A percentile compares a stretch with the other conserved stretches of the same genome.
These are phyloP conservation scores for Arthrobotrys sinensis DNA, from an alignment of 2,329 filamentous ascomycete species.

Conservation along the genomic window DNA sequence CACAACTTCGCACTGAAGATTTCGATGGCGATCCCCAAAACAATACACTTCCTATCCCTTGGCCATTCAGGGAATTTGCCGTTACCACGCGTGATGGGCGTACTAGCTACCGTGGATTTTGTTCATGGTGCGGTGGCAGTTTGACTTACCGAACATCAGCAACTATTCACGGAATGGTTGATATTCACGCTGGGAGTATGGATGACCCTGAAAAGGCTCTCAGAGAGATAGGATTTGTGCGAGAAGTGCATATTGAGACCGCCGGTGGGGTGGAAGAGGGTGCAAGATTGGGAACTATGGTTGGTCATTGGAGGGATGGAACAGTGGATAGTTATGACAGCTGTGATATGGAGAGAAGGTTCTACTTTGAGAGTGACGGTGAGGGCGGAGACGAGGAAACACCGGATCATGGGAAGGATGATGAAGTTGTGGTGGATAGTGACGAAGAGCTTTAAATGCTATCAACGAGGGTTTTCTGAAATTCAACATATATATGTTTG, in stretches of 20 bases:
- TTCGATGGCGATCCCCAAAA: constrained; percentile 24
- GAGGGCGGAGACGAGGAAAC: background rate
- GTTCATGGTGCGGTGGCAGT: constrained; percentile 51
- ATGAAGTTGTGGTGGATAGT: constrained; percentile 2
- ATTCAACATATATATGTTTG: constrained; percentile 29
- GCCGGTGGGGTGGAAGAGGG: constrained; percentile 36
- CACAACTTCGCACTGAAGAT: constrained; percentile 16
- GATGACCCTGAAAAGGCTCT: constrained; percentile 47
- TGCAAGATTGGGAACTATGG: constrained; percentile 32
- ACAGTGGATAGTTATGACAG: constrained; percentile 18
- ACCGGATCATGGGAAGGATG: background rate
- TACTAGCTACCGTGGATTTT: constrained; percentile 52
- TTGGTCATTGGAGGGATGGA: constrained; percentile 37
- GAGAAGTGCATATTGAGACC: constrained; percentile 46
- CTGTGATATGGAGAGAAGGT: constrained; percentile 37
- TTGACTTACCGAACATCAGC: constrained; percentile 49
- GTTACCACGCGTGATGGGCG: constrained; percentile 47
- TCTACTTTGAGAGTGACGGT: constrained; percentile 15
- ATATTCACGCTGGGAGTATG: constrained; percentile 53
- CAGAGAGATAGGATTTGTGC: constrained; percentile 40
- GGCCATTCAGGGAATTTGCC: constrained; percentile 50
- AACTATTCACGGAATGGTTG: constrained; percentile 46
- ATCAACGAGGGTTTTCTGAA: background rate
- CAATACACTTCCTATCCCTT: constrained; percentile 36
- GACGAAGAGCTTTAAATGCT: background rate